Evolutionary conservation across 306 rosid species (phyloP), one percentile per base, ranked within the genome.

Genomic region (Glycine tomentella): DNA sequence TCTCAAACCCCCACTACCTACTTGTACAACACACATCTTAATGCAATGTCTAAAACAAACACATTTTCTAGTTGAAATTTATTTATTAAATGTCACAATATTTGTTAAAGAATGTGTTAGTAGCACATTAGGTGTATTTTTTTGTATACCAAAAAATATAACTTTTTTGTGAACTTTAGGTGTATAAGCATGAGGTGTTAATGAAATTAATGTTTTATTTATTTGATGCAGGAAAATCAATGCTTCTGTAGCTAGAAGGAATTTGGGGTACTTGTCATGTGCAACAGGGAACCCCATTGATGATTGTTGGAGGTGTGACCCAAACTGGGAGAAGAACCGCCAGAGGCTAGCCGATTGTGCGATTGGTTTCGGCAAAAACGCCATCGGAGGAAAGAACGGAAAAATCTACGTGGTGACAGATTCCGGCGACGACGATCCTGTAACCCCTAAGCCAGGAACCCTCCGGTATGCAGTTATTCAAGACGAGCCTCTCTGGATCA

Each of bases 241-340:
- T 86, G 97, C 85, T 7, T 83, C 99, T 0, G 14, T 69, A 0
- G 68, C 81, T 0, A 84, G 99, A 87, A 89, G 99, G 88, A 91
- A 84, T 62, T 69, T 95, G 86, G 98, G 89, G 8, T 95, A 90
- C 76, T 81, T 95, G 0, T 95, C 99, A 0, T 95, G 99, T 9
- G 98, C 93, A 13, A 86, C 81, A 5, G 99, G 99, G 0, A 95
- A 95, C 86, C 99, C 99, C 3, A 95, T 95, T 74, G 99, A 95
- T 72, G 99, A 95, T 74, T 95, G 99, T 67, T 95, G 99, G 99
- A 83, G 99, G 55, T 95, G 99, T 75, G 97, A 95, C 58, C 72
- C 92, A 0, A 86, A 90, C 20, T 95, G 99, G 99, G 94, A 89
- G 86, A 68, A 82, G n/a, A 93, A 95, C 76, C 76, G 99, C 9